Percentiles rank a stretch among this genome's conserved stretches.
Evolutionary conservation across 805 yeast species (phyloP).

Genomic region (Teunomyces funiuensis): DNA sequence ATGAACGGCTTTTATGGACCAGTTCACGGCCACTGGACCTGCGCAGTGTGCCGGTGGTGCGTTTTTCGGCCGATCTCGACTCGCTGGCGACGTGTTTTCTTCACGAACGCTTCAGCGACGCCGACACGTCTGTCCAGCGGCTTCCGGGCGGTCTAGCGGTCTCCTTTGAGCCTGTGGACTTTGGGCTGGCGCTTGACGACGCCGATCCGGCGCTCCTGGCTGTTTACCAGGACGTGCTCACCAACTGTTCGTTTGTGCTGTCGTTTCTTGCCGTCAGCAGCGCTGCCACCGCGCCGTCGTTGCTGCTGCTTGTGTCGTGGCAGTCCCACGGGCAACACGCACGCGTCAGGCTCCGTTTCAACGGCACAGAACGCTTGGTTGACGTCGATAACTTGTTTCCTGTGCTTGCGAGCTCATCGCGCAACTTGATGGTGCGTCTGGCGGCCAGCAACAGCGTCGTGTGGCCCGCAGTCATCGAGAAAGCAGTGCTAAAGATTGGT

Average conservation of each 20-base stretch:
- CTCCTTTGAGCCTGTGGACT: not conserved
- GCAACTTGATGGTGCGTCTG: constrained; percentile 39
- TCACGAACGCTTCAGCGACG: not conserved
- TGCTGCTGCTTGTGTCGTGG: not conserved
- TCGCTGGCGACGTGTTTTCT: not conserved
- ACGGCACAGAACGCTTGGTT: constrained; percentile 53
- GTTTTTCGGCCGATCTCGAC: constrained; percentile 11
- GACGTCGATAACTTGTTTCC: constrained; percentile 51
- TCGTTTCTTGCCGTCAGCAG: constrained; percentile 54
- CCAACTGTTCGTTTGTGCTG: constrained; percentile 78
- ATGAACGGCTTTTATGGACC: constrained; percentile 27
- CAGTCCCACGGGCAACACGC: constrained; percentile 29
- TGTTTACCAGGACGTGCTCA: constrained; percentile 49
- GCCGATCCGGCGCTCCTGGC: not conserved
- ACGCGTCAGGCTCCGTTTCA: constrained; percentile 45
- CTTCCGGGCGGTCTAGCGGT: not conserved
- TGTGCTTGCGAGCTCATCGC: constrained; percentile 13
- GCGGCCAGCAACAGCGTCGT: constrained; percentile 27
- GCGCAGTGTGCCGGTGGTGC: constrained; percentile 22
- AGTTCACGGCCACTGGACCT: constrained; percentile 18
- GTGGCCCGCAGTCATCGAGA: constrained; percentile 79
- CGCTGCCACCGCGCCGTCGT: constrained; percentile 22
- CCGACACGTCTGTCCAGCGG: not conserved
- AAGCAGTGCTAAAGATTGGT: constrained; percentile 64
- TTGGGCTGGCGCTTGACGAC: not conserved